Percentiles rank a stretch among this genome's conserved stretches.
Conservation (phyloP, 345 rosid genomes). For the Angophora floribunda region DNA sequence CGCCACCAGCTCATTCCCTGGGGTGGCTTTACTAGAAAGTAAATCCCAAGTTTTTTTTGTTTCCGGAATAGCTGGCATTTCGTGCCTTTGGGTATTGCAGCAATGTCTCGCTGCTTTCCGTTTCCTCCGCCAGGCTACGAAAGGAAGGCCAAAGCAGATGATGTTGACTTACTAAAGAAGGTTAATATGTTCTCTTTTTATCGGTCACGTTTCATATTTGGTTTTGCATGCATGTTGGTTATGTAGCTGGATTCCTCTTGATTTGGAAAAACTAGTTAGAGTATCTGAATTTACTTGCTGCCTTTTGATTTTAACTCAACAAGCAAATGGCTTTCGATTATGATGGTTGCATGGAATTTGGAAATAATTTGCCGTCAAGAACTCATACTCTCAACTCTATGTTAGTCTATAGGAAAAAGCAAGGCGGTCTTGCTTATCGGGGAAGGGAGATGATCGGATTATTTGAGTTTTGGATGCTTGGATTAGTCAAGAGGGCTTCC, state of each 20-base stretch:
- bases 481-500: not conserved
- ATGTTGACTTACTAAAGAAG: conserved; percentile 53
- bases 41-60: conserved; percentile 15
- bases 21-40: conserved; percentile 33
- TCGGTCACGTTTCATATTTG: not conserved
- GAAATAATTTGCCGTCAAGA: not conserved
- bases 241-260: not conserved
- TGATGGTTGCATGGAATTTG: not conserved
- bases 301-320: not conserved
- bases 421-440: not conserved
- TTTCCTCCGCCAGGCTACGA: conserved; percentile 98
- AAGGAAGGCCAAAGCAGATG: conserved; percentile 59
- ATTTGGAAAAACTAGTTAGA: not conserved
- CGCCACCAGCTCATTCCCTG: conserved; percentile 32
- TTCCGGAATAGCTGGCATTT: conserved; percentile 7
- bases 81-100: conserved; percentile 16
- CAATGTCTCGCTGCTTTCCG: conserved; percentile 99
- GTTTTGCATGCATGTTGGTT: not conserved
- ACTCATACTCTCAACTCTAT: not conserved
- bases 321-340: not conserved
- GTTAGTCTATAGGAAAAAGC: not conserved
- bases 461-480: not conserved
- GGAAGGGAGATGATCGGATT: not conserved
- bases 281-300: not conserved
- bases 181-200: conserved; percentile 23